These are phyloP conservation scores for Protomyces macrosporus DNA, from an alignment of 1,139 yeast species.

Conservation along the genomic window DNA sequence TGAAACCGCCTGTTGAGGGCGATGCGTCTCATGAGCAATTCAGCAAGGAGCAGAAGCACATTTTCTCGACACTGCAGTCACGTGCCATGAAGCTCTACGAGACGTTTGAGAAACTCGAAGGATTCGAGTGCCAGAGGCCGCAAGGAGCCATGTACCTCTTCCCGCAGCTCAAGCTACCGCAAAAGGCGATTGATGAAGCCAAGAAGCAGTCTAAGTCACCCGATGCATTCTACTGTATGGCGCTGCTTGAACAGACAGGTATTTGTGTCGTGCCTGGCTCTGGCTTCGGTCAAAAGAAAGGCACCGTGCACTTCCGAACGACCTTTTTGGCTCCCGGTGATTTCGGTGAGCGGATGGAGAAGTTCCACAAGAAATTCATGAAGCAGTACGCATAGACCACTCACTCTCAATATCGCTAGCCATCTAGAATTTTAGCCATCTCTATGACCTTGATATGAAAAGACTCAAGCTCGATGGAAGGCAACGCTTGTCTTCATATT, in stretches of 20 bases:
- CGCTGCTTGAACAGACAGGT: slow-evolving; percentile 80
- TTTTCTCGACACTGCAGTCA: slow-evolving; percentile 56
- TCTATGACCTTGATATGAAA: neutral
- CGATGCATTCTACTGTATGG: slow-evolving; percentile 84
- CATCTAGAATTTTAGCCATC: neutral
- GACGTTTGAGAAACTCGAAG: slow-evolving; percentile 72
- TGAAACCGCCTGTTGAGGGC: slow-evolving; percentile 77
- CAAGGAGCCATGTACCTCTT: slow-evolving; percentile 97
- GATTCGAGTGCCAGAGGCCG: slow-evolving; percentile 64
- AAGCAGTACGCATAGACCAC: slow-evolving; percentile 42
- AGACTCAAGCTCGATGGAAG: neutral
- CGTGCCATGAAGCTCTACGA: slow-evolving; percentile 62
- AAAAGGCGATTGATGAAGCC: slow-evolving; percentile 60
- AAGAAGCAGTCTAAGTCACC: slow-evolving; percentile 51
- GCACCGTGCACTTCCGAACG: slow-evolving; percentile 87
- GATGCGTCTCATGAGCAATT: slow-evolving; percentile 69
- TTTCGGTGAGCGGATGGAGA: slow-evolving; percentile 71
- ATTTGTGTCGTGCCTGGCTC: slow-evolving; percentile 96
- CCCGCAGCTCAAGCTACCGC: slow-evolving; percentile 67
- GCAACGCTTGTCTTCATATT: neutral
- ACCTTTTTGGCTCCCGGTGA: slow-evolving; percentile 96
- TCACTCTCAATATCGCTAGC: neutral
- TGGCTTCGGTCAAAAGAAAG: slow-evolving; percentile 89
- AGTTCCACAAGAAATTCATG: slow-evolving; percentile 70
- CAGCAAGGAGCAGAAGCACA: slow-evolving; percentile 53